Percentiles rank a stretch among this genome's conserved stretches.
phyloP scores from a whole-genome alignment of 1,284 basidiomycete genomes.

The Phylloporus gajari region DNA sequence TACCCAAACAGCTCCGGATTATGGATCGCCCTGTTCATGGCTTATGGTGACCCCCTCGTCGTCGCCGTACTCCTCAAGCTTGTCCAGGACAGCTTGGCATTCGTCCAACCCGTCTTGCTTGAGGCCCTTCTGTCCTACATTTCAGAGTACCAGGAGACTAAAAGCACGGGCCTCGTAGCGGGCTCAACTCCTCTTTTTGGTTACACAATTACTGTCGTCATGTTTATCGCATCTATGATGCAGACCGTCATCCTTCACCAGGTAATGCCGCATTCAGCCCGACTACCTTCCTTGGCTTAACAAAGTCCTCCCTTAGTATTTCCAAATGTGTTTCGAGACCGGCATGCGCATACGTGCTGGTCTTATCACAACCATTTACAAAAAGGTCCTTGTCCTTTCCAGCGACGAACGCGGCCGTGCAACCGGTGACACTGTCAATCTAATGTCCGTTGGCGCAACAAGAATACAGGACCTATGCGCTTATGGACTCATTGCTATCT shows the following conservation, averaged over 20 bases:
- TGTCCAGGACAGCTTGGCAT: constrained; percentile 82
- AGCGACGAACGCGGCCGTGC: constrained; percentile 83
- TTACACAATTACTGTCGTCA: constrained; percentile 78
- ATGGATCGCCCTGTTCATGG: constrained; percentile 75
- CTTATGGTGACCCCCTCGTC: constrained; percentile 85
- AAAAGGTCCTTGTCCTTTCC: constrained; percentile 86
- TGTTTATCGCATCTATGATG: constrained; percentile 81
- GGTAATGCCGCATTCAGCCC: constrained; percentile 48
- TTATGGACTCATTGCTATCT: constrained; percentile 74
- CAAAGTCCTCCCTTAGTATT: background rate
- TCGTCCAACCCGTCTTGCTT: constrained; percentile 91
- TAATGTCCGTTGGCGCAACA: constrained; percentile 90
- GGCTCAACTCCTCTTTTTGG: constrained; percentile 61
- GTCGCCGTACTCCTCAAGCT: constrained; percentile 78
- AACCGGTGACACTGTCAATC: constrained; percentile 93
- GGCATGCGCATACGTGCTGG: constrained; percentile 94
- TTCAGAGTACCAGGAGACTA: constrained; percentile 70
- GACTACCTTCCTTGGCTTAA: background rate
- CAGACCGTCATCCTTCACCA: constrained; percentile 92
- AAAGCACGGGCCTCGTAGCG: constrained; percentile 23
- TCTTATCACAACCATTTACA: constrained; percentile 86
- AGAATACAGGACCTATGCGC: constrained; percentile 86
- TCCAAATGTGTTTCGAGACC: background rate
- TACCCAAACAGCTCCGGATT: constrained; percentile 53
- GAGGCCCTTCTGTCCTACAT: constrained; percentile 86